A percentile compares a stretch with the other conserved stretches of the same genome.
These are phyloP conservation scores for Coelastrella sp. DNA, from an alignment of 139 green algal genomes.

Conservation along the genomic window DNA sequence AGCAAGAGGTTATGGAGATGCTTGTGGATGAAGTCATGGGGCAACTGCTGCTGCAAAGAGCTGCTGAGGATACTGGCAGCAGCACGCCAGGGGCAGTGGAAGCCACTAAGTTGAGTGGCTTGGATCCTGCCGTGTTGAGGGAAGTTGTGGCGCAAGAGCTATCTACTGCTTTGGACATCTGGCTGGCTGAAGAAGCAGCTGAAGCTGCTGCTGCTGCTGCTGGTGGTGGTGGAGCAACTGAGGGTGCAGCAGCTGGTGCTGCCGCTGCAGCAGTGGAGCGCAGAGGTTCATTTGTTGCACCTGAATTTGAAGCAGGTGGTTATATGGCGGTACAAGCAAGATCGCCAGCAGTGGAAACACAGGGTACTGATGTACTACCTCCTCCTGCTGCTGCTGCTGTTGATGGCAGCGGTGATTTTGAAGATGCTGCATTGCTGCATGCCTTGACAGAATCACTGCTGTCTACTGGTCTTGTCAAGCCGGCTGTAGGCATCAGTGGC, in stretches of 20 bases:
- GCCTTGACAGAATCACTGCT: slow-evolving; percentile 14
- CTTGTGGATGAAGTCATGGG: slow-evolving; percentile 23
- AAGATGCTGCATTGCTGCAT: slow-evolving; percentile 8
- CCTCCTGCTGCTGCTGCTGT: neutral
- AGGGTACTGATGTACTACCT: neutral
- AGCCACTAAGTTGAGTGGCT: neutral
- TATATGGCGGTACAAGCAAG: too few species aligned
- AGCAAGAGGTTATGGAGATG: neutral
- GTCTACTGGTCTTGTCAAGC: neutral
- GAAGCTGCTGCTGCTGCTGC: neutral
- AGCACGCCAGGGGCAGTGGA: neutral
- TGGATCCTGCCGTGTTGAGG: neutral
- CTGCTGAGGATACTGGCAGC: neutral
- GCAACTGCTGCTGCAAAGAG: neutral
- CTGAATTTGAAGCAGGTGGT: too few species aligned
- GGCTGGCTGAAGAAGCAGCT: neutral
- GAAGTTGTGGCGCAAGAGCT: neutral
- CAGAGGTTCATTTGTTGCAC: too few species aligned
- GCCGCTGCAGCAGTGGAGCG: neutral
- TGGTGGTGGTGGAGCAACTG: neutral
- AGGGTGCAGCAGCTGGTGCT: neutral
- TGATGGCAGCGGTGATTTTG: neutral
- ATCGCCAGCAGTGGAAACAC: neutral
- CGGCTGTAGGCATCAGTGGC: neutral
- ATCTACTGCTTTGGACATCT: neutral